Conservation (phyloP, 805 yeast species). For the Wickerhamiella nectarea region DNA sequence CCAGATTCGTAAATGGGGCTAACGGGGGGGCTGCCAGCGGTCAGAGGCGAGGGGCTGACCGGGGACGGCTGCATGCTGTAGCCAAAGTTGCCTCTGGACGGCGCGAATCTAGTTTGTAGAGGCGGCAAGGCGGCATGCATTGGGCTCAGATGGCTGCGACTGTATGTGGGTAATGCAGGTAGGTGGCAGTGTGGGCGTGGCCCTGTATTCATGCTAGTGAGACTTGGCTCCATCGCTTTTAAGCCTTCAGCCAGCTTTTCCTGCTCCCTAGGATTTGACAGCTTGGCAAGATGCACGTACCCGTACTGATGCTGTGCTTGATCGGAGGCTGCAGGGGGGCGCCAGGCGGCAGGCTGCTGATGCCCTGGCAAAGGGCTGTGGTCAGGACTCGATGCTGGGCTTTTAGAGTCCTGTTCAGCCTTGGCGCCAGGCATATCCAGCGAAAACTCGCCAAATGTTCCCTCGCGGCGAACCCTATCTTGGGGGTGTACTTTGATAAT, state of each 20-base stretch:
- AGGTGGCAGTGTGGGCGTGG: not conserved
- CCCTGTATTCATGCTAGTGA: not conserved
- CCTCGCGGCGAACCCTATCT: constrained; percentile 5
- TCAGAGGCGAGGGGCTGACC: not conserved
- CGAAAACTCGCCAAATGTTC: constrained; percentile 1
- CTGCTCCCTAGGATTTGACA: not conserved
- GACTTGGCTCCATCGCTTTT: not conserved
- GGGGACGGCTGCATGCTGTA: not conserved
- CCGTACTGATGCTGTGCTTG: not conserved
- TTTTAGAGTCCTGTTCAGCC: too few species aligned
- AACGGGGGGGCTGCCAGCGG: not conserved
- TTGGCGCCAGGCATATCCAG: constrained; percentile 1
- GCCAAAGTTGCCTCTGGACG: too few species aligned
- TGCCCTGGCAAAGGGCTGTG: too few species aligned
- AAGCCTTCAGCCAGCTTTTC: not conserved
- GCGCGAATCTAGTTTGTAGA: not conserved
- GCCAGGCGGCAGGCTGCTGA: too few species aligned
- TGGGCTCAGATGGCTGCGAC: not conserved
- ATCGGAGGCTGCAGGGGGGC: too few species aligned
- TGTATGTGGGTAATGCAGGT: not conserved
- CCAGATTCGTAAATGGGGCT: not conserved
- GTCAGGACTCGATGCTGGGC: too few species aligned
- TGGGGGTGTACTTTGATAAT: constrained; percentile 8
- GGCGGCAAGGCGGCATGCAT: constrained; percentile 8
- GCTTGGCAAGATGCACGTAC: not conserved